phyloP scores from a whole-genome alignment of 1,284 basidiomycete genomes.

The Peniophora sp. region DNA sequence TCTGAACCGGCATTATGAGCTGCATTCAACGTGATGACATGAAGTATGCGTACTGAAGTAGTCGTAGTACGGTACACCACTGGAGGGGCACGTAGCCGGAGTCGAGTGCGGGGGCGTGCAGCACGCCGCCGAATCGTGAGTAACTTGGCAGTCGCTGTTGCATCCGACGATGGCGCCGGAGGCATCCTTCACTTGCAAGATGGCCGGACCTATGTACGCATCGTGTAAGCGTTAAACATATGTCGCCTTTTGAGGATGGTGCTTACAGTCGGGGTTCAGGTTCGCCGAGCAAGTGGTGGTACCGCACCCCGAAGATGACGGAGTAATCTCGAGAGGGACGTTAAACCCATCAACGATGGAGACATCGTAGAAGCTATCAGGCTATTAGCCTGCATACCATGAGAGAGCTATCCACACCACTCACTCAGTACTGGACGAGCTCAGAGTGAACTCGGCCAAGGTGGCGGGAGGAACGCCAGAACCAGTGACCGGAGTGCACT shows the following conservation, averaged over 20 bases:
- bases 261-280: conserved; percentile 17
- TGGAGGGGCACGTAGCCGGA: conserved; percentile 31
- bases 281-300: conserved; percentile 22
- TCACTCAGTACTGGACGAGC: conserved; percentile 12
- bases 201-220: conserved; percentile 8
- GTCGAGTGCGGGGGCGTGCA: conserved; percentile 36
- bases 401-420: no score
- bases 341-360: conserved; percentile 27
- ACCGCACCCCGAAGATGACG: conserved; percentile 20
- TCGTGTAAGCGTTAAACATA: no score
- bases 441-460: conserved; percentile 35
- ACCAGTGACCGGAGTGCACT: conserved; percentile 30
- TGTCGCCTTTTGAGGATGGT: no score
- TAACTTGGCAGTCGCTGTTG: conserved; percentile 14
- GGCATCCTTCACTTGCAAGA: conserved; percentile 19
- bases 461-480: conserved; percentile 36
- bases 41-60: conserved; percentile 35
- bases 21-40: not conserved
- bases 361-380: not conserved
- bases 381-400: no score
- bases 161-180: conserved; percentile 26
- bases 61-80: conserved; percentile 31
- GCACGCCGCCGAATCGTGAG: conserved; percentile 32
- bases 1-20: conserved; percentile 19
- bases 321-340: conserved; percentile 24